These are phyloP conservation scores for Chenopodium formosanum DNA, from an alignment of 148 eudicot genomes.

Conservation along the genomic window DNA sequence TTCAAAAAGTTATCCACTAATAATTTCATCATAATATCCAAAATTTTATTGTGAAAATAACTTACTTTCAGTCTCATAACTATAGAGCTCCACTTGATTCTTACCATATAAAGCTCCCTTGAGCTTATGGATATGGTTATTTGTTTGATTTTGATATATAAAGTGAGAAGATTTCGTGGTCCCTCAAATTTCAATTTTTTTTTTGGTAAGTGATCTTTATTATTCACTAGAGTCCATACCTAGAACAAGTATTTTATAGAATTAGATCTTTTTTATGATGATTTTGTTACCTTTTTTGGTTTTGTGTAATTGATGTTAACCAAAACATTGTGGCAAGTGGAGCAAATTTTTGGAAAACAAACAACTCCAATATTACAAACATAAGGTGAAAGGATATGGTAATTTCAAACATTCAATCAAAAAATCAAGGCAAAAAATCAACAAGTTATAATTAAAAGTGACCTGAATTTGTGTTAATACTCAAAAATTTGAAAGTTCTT, in stretches of 20 bases:
- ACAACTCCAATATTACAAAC: background rate
- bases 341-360: background rate
- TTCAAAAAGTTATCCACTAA: background rate
- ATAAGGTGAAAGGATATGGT: background rate
- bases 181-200: background rate
- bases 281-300: background rate
- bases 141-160: background rate
- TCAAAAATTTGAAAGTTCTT: too few relatives aligned
- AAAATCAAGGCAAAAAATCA: background rate
- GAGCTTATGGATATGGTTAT: background rate
- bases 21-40: background rate
- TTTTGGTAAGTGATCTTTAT: background rate
- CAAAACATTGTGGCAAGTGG: background rate
- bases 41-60: background rate
- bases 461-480: too few relatives aligned
- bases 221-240: background rate
- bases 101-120: background rate
- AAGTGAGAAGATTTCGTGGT: constrained; percentile 14
- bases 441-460: too few relatives aligned
- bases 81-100: background rate
- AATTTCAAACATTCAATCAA: background rate
- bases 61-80: background rate
- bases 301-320: background rate
- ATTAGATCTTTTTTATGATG: background rate
- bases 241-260: background rate